A percentile compares a stretch with the other conserved stretches of the same genome.
Conservation (phyloP, 441 rosid species). For the Lepidium campestre region DNA sequence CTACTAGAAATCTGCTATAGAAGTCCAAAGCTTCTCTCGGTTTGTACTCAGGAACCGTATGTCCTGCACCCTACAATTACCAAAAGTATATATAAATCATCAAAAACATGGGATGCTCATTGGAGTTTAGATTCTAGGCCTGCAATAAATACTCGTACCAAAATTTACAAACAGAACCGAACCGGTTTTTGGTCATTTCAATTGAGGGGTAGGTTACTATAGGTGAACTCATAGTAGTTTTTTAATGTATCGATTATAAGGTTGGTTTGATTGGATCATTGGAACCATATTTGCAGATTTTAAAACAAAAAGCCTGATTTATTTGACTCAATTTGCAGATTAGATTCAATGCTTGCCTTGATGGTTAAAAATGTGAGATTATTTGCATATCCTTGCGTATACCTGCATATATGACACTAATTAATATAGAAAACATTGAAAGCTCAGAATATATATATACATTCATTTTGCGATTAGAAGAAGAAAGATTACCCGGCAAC, state of each 20-base stretch:
- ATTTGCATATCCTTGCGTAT: constrained; percentile 66
- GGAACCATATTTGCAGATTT: no score
- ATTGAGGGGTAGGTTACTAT: no score
- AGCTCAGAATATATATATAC: neutral
- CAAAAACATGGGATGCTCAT: neutral
- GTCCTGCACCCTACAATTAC: constrained; percentile 72
- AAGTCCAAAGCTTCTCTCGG: constrained; percentile 72
- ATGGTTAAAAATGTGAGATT: constrained; percentile 80
- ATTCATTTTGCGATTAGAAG: neutral
- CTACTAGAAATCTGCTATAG: constrained; percentile 61
- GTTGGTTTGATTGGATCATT: no score
- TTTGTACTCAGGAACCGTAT: constrained; percentile 86
- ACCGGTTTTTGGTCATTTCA: no score
- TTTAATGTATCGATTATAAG: no score
- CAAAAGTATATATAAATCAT: neutral
- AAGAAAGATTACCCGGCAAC: constrained; percentile 64
- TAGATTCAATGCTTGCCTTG: constrained; percentile 39
- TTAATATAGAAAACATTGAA: neutral
- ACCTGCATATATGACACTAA: constrained; percentile 38
- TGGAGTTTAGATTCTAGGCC: neutral
- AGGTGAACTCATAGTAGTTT: no score
- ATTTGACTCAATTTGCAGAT: no score
- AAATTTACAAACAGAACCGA: no score
- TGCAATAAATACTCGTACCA: constrained; percentile 13
- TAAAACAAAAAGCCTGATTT: no score